Evolutionary conservation across 2,329 filamentous ascomycete genomes (phyloP).

Genomic region (Ascocoryne sarcoides): DNA sequence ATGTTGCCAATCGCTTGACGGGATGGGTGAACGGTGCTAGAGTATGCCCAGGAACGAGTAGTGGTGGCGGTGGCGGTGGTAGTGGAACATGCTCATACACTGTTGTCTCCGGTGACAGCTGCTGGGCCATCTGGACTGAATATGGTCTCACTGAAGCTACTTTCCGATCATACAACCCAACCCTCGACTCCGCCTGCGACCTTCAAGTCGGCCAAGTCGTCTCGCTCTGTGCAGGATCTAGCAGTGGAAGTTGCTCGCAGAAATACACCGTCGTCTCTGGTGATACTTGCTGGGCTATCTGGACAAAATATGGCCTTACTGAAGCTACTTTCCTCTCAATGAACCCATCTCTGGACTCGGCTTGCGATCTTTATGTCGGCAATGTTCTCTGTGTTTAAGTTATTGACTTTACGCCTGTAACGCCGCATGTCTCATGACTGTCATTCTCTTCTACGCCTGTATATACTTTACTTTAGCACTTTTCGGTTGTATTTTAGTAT

Average conservation of each 20-base stretch:
- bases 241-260: neutral
- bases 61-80: neutral
- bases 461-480: too few species aligned
- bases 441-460: too few species aligned
- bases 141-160: neutral
- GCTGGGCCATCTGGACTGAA: conserved; percentile 1
- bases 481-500: too few species aligned
- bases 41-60: neutral
- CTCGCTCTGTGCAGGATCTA: neutral
- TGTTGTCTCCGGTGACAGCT: neutral
- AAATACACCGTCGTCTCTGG: conserved; percentile 1
- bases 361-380: neutral
- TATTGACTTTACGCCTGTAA: neutral
- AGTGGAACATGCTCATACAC: conserved; percentile 1
- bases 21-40: conserved; percentile 9
- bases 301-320: conserved; percentile 1
- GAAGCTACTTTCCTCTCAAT: neutral
- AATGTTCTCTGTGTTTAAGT: conserved; percentile 1
- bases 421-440: too few species aligned
- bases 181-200: neutral
- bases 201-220: neutral
- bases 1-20: conserved; percentile 17
- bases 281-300: conserved; percentile 1
- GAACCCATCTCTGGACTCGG: neutral
- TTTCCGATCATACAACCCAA: neutral